These are phyloP conservation scores for Rubia balearica DNA, from an alignment of 305 asterid species.

Conservation along the genomic window DNA sequence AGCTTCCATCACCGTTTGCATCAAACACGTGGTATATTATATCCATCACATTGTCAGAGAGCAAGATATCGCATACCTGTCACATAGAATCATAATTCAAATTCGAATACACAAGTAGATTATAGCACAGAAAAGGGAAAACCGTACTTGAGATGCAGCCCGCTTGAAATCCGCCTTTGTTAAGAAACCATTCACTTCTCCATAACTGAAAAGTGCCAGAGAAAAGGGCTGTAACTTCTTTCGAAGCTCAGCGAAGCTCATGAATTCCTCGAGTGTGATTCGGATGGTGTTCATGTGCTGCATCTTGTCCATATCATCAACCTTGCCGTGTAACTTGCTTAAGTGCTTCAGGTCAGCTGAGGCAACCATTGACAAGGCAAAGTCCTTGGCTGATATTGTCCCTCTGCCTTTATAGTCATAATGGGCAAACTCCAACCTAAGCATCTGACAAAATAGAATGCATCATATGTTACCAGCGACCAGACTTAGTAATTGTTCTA, in stretches of 20 bases:
- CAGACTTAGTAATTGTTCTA: too few relatives aligned
- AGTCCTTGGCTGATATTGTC: slow-evolving; percentile 85
- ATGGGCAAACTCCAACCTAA: slow-evolving; percentile 73
- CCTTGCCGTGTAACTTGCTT: slow-evolving; percentile 58
- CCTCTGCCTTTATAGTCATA: slow-evolving; percentile 72
- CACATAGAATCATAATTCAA: not conserved
- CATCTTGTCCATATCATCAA: slow-evolving; percentile 47
- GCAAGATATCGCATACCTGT: slow-evolving; percentile 73
- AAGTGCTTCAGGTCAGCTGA: slow-evolving; percentile 81
- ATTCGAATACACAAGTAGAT: slow-evolving; percentile 1
- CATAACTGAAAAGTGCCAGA: slow-evolving; percentile 74
- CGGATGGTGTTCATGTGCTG: slow-evolving; percentile 42
- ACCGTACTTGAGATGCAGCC: slow-evolving; percentile 74
- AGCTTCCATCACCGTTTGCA: slow-evolving; percentile 58
- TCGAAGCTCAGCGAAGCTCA: slow-evolving; percentile 63
- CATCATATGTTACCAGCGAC: too few relatives aligned
- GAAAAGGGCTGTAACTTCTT: slow-evolving; percentile 70
- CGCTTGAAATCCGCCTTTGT: slow-evolving; percentile 70
- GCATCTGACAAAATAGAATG: slow-evolving; percentile 36
- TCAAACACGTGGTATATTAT: slow-evolving; percentile 73
- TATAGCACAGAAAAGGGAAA: not conserved
- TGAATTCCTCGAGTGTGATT: slow-evolving; percentile 71
- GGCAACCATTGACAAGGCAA: slow-evolving; percentile 89
- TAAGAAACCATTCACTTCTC: slow-evolving; percentile 63
- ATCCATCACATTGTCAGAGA: slow-evolving; percentile 58